Base-by-base conservation (phyloP, 805 yeast species). In the Barnettozyma pratensis region DNA sequence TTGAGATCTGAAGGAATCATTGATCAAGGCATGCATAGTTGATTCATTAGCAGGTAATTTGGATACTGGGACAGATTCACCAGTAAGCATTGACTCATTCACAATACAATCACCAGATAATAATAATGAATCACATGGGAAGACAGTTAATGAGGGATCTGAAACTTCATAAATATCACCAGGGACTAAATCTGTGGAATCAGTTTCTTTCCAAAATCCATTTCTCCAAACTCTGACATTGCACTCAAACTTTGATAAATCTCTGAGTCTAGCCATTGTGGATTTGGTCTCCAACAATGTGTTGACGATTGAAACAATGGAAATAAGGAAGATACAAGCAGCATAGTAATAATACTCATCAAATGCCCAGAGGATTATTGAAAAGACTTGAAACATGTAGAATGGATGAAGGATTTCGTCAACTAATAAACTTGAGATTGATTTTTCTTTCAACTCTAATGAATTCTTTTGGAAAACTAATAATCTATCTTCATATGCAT, bases 11-110 rank as follows among this genome's bases (percentile, higher is more conserved):
- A 69, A 69, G 52, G 83, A 80, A 55, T 81, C 83, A n/a, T 73
- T 73, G 3, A 80, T 71, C 43, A 87, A 64, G 25, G 71, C 70
- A n/a, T 67, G 67, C 37, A 89, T 76, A 0, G 83, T 73, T 7
- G 83, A 90, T 12, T 76, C 74, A 1, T 75, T 68, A 2, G 94
- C 88, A 2, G 87, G 76, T 9, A 73, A 53, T 64, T 94, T 94
- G 0, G 97, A 80, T 3, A 94, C 96, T 0, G 99, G 99, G 1
- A 94, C 97, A 45, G 97, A 89, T 65, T 94, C 99, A 37, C 99
- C 99, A 0, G 99, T 94, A 25, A 94, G 74, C 96, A 94, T 94
- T 6, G 97, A 87, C 63, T 94, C 99, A 65, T 94, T 94, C n/a
- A 94, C 86, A 47, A 94, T 90, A 63, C 96, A 87, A 62, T 91